These are phyloP conservation scores for Heterotrichella gracilis DNA, from an alignment of 352 stramenopile genomes.

Conservation along the genomic window DNA sequence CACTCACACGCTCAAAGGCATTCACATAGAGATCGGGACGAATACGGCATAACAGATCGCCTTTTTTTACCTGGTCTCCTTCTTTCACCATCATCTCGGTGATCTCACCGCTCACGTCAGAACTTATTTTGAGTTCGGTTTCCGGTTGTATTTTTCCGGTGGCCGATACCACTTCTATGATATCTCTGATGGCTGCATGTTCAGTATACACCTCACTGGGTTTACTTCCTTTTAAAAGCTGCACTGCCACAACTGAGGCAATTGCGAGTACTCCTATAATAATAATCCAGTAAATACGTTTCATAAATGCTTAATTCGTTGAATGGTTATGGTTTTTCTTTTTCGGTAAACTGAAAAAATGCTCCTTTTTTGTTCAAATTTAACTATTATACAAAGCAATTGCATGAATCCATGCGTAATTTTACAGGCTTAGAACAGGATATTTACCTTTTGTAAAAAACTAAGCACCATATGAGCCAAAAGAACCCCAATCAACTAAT, in stretches of 20 bases:
- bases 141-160: background rate
- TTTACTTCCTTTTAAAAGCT: background rate
- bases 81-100: conserved; percentile 6
- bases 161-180: background rate
- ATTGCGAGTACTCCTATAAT: background rate
- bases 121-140: background rate
- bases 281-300: background rate
- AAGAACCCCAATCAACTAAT: background rate
- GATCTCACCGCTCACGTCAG: background rate
- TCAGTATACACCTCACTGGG: background rate
- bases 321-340: no score
- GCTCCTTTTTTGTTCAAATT: no score
- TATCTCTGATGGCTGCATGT: background rate
- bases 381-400: background rate
- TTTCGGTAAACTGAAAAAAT: no score
- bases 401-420: background rate
- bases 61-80: background rate
- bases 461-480: background rate
- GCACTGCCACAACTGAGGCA: background rate
- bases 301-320: no score
- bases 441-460: background rate
- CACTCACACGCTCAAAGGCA: background rate
- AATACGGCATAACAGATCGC: background rate
- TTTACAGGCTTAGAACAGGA: background rate
- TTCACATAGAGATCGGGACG: background rate